These are phyloP conservation scores for Penicillium sp. DNA, from an alignment of 2,329 filamentous ascomycete genomes.

Conservation along the genomic window DNA sequence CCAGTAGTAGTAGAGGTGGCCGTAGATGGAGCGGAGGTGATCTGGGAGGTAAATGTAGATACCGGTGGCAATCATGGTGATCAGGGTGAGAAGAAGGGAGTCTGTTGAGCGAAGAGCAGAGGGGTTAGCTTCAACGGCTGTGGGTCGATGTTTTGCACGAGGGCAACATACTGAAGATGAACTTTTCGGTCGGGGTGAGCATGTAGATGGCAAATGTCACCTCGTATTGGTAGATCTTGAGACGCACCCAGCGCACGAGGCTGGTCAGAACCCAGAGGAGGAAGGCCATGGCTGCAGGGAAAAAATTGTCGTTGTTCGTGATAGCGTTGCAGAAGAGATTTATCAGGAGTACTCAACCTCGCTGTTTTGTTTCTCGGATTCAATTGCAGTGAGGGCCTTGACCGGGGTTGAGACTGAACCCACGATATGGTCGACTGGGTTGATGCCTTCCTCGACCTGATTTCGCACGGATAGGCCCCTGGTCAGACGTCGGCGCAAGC, in stretches of 20 bases:
- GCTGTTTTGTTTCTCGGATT: not conserved
- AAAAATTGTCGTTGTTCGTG: not conserved
- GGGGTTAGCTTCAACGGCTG: not conserved
- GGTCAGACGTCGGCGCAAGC: not conserved
- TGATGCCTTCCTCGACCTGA: not conserved
- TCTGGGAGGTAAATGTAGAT: slow-evolving; percentile 90
- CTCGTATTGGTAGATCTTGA: slow-evolving; percentile 98
- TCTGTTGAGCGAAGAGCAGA: slow-evolving; percentile 54
- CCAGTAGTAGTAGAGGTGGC: slow-evolving; percentile 92
- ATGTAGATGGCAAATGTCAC: slow-evolving; percentile 97
- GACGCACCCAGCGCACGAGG: slow-evolving; percentile 80
- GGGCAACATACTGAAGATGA: slow-evolving; percentile 81
- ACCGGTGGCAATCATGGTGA: slow-evolving; percentile 82
- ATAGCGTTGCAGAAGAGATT: not conserved
- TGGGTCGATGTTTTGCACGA: not conserved
- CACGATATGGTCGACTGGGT: too few species aligned
- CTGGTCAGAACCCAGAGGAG: slow-evolving; percentile 47
- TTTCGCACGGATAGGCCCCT: not conserved
- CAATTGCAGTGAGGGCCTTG: not conserved
- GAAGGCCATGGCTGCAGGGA: slow-evolving; percentile 27
- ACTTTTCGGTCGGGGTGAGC: slow-evolving; percentile 93
- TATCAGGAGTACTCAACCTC: not conserved
- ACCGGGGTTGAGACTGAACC: not conserved
- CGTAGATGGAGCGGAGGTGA: slow-evolving; percentile 79
- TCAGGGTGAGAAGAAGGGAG: slow-evolving; percentile 86